phyloP scores from a whole-genome alignment of 345 rosid genomes.

The Excoecaria agallocha region DNA sequence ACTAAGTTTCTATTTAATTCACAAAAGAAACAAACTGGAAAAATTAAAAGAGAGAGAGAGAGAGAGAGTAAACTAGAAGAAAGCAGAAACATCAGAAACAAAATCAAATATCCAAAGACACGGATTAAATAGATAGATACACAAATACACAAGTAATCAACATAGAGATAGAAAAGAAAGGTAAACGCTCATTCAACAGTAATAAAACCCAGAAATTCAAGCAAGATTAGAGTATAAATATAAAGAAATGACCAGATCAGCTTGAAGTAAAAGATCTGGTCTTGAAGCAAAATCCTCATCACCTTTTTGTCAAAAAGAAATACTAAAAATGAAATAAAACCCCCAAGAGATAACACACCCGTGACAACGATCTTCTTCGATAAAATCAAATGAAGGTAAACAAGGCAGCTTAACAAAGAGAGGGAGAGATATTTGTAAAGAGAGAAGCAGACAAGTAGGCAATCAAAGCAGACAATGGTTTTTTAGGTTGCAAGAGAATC shows the following conservation, averaged over 20 bases:
- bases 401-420: neutral
- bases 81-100: neutral
- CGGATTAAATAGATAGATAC: neutral
- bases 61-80: neutral
- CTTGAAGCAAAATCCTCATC: neutral
- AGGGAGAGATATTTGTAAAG: neutral
- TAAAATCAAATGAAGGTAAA: constrained; percentile 23
- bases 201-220: neutral
- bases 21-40: neutral
- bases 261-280: constrained; percentile 18
- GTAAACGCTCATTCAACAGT: neutral
- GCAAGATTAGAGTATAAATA: neutral
- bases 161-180: neutral
- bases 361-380: constrained; percentile 26
- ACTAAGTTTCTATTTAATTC: neutral
- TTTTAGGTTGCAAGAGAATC: constrained; percentile 18
- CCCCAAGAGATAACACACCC: constrained; percentile 15
- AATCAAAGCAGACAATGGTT: constrained; percentile 11
- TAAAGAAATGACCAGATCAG: constrained; percentile 11
- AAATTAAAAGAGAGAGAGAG: neutral
- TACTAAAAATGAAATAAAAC: constrained; percentile 11
- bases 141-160: neutral
- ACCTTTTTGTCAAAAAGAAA: neutral
- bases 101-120: neutral
- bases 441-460: neutral